Evolutionary conservation across 139 green algal genomes (phyloP).

Genomic region (Tetradesmus lagerheimii): DNA sequence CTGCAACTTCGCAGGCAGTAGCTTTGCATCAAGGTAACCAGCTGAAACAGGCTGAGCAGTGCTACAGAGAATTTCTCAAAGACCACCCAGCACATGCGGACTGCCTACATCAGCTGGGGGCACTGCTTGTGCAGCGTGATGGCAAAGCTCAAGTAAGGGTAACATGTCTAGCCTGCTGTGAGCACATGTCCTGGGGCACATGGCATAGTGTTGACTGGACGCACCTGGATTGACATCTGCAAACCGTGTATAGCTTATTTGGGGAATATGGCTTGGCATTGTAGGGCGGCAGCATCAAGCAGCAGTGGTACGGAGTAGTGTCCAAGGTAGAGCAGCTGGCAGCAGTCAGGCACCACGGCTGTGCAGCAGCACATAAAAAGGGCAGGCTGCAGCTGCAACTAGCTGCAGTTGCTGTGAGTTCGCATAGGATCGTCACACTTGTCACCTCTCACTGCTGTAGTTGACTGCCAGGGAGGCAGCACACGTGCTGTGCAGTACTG

Average conservation of each 20-base stretch:
- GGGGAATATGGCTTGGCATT: too few species aligned
- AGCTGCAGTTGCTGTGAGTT: neutral
- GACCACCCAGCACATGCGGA: constrained; percentile 29
- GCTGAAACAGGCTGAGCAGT: constrained; percentile 1
- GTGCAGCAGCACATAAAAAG: neutral
- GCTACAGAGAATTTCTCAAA: constrained; percentile 8
- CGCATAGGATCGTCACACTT: neutral
- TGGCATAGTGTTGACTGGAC: neutral
- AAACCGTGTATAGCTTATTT: too few species aligned
- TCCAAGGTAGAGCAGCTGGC: neutral
- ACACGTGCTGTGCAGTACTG: neutral
- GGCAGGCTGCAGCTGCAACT: neutral
- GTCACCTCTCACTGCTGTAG: too few species aligned
- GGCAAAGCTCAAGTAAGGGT: neutral
- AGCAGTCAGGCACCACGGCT: neutral
- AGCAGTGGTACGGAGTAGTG: too few species aligned
- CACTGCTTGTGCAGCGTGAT: constrained; percentile 17
- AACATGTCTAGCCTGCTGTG: neutral
- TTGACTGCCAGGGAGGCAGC: too few species aligned
- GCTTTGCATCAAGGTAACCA: neutral
- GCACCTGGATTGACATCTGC: neutral
- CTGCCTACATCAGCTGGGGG: constrained; percentile 29
- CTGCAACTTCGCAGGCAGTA: constrained; percentile 10
- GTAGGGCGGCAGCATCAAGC: too few species aligned
- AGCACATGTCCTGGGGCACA: neutral